Conservation (phyloP, 257 asterid genomes). For the Leonotis leonurus region DNA sequence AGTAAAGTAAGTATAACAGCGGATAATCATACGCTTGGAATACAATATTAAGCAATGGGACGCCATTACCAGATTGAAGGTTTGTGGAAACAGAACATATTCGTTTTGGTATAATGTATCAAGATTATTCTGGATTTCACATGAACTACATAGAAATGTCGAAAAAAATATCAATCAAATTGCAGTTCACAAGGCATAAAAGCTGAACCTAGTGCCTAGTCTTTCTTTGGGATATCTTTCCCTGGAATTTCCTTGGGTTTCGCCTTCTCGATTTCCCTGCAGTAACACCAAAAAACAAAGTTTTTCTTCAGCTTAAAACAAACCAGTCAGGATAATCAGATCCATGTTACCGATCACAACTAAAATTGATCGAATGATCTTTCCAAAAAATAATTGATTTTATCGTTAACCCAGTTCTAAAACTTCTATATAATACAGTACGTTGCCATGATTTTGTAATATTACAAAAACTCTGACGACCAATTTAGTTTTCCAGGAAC, state of each 20-base stretch:
- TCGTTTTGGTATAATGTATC: neutral
- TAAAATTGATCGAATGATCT: neutral
- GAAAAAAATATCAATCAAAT: constrained; percentile 2
- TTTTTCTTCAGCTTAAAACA: neutral
- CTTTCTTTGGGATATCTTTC: constrained; percentile 49
- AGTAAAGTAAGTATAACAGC: neutral
- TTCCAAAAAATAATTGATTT: neutral
- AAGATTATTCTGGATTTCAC: neutral
- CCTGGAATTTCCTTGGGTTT: constrained; percentile 60
- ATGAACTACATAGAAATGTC: constrained; percentile 3
- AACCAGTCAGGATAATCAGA: neutral
- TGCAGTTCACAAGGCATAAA: neutral
- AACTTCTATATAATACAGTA: neutral
- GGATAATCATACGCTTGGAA: neutral
- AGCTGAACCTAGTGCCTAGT: constrained; percentile 35
- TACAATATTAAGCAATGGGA: neutral
- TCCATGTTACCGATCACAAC: neutral
- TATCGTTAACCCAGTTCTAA: neutral
- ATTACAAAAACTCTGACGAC: neutral
- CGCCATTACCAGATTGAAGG: neutral
- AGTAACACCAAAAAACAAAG: constrained; percentile 1
- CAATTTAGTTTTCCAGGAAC: neutral
- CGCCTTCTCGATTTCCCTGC: constrained; percentile 63
- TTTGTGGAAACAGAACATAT: constrained; percentile 4
- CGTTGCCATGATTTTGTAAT: neutral